Percentiles rank a stretch among this genome's conserved stretches.
These are phyloP conservation scores for Mariannaea elegans DNA, from an alignment of 2,329 filamentous ascomycete genomes.

Conservation along the genomic window DNA sequence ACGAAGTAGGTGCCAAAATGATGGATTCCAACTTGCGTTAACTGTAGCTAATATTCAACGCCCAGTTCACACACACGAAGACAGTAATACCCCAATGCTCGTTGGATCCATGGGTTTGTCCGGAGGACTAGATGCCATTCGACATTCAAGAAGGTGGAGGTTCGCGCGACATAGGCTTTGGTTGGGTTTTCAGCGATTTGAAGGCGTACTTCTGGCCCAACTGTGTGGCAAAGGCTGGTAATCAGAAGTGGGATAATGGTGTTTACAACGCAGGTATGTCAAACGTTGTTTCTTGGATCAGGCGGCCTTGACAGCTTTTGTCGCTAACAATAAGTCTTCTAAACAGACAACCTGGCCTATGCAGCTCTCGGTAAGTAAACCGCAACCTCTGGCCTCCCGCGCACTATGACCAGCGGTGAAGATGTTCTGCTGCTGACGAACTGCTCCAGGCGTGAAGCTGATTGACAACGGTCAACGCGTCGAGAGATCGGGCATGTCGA, in stretches of 20 bases:
- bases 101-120: too few species aligned
- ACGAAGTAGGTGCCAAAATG: background rate
- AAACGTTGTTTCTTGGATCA: background rate
- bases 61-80: background rate
- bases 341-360: background rate
- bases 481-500: too few species aligned
- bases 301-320: background rate
- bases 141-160: background rate
- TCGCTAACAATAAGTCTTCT: background rate
- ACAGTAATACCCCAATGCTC: background rate
- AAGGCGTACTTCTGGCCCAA: background rate
- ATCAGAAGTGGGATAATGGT: background rate
- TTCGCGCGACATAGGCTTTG: background rate
- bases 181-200: background rate
- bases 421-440: too few species aligned
- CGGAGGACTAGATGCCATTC: too few species aligned
- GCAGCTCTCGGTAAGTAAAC: background rate
- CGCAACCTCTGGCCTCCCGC: too few species aligned
- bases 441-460: too few species aligned
- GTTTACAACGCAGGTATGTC: slow-evolving; percentile 1
- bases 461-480: too few species aligned
- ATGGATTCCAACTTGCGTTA: background rate
- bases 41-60: background rate
- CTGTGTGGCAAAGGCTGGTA: background rate
- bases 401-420: too few species aligned